Percentiles rank a stretch among this genome's conserved stretches.
These are phyloP conservation scores for Lotmaria passim DNA, from an alignment of 208 protist genomes.

Conservation along the genomic window DNA sequence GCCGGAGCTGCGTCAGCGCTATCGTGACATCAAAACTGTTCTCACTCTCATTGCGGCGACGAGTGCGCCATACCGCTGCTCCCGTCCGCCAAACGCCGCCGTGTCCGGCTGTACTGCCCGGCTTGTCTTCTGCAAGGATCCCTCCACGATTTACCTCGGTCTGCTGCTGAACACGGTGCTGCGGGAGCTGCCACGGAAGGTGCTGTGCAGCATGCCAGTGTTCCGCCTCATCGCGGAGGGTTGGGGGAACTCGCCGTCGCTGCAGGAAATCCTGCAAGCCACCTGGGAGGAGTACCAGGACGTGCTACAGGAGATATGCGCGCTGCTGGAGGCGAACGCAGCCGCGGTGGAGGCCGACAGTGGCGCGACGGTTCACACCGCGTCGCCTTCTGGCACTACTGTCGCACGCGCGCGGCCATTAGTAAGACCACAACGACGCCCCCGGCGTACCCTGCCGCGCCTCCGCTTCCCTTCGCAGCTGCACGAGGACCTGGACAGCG, in stretches of 20 bases:
- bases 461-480: conserved; percentile 22
- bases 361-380: not conserved
- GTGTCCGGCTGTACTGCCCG: conserved; percentile 56
- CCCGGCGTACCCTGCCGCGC: conserved; percentile 11
- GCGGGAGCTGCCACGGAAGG: conserved; percentile 40
- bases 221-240: conserved; percentile 69
- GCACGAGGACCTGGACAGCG: not conserved
- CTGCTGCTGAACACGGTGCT: conserved; percentile 72
- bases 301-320: conserved; percentile 30
- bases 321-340: conserved; percentile 5
- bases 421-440: not conserved
- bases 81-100: conserved; percentile 48
- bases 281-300: conserved; percentile 48
- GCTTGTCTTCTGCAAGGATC: conserved; percentile 74
- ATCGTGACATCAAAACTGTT: conserved; percentile 57
- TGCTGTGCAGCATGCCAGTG: conserved; percentile 53
- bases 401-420: not conserved
- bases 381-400: conserved; percentile 1
- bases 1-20: conserved; percentile 29
- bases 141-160: conserved; percentile 76
- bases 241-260: conserved; percentile 62
- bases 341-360: not conserved
- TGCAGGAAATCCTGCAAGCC: conserved; percentile 56
- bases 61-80: conserved; percentile 64
- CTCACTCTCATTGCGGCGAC: conserved; percentile 59